Evolutionary conservation across 2,329 filamentous ascomycete genomes (phyloP), one percentile per base, ranked within the genome.

Genomic region (Rutstroemia sp.): DNA sequence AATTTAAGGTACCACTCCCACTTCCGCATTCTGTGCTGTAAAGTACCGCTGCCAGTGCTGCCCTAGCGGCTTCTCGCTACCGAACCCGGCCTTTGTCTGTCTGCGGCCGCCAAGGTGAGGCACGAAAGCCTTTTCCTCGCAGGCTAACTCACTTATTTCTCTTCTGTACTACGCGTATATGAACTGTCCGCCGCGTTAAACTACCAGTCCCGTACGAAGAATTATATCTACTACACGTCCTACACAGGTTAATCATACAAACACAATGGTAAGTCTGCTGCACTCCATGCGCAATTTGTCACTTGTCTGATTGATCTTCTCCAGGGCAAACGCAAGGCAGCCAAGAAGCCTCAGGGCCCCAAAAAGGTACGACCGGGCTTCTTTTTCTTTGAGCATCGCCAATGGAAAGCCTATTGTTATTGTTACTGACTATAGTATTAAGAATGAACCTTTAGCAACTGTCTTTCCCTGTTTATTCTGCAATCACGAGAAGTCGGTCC

Each of bases 401-500:
- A 42, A 41, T 12, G 12, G 30, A 34, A 12, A 34, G 23, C 10
- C 30, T 10, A 34, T 12, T 34, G 30, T 19, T 34, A 52, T 12
- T 34, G 30, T 19, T 34, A 52, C 49, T 52, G 41, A 51, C 44
- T 17, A 30, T 12, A 16, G 41, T 23, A 8, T 25, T 58, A 63
- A 87, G 84, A 75, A 80, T 70, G 88, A 92, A 65, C 81, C 84
- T 42, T 79, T 94, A 17, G 80, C 87, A 3, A 92, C 89, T 2
- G 82, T 83, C n/a, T 99, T 99, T 73, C 89, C 92, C 57, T 99
- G 94, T 71, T 84, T 99, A 47, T 99, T 99, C 75, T 99, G 94
- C 79, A 97, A 96, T 72, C 92, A 97, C 74, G 94, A 97, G 70
- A 94, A 90, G 63, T 89, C 92, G 0, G 89, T 99, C 52, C 81